Base-by-base conservation (phyloP, 148 eudicot genomes). In the Rheum nobile region DNA sequence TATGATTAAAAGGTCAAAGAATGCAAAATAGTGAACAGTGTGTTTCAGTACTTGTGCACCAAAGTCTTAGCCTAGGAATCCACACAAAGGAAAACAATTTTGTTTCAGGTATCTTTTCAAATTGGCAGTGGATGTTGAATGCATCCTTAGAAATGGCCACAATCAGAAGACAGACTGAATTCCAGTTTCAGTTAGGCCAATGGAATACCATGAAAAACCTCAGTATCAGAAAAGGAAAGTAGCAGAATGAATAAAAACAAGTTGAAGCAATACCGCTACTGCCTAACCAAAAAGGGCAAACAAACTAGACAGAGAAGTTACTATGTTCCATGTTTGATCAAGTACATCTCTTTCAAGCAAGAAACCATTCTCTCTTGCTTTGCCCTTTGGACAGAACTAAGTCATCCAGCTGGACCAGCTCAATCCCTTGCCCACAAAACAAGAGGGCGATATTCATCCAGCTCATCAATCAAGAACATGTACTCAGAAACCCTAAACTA, bases 341-440 rank as follows among this genome's bases (percentile, higher is more conserved):
- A 61, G 67, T 61, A 61, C 67, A 61, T 61, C n/a, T 61, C 10
- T 61, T 61, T 61, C 34, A 61, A 61, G n/a, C 67, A 29, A 61
- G 34, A 61, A 61, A 61, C 67, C 6, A 61, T 28, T 61, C 37
- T 6, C 35, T 28, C 34, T 61, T 61, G 67, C 34, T 61, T 61
- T 61, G 35, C 67, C 16, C 67, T 54, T 54, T 59, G 34, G 22
- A 24, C 10, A 59, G 32, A 29, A 59, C 32, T 6, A 57, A 26
- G 52, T 47, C 9, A n/a, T 5, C 26, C 26, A n/a, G 4, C 57
- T 50, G 24, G 26, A n/a, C 26, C 57, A 50, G 57, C 26, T 50
- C 24, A 50, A 50, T 8, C 9, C 22, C 57, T 50, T 50, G 24
- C 24, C 57, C 14, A 50, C 57, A 50, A 50, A 50, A n/a, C 10